Base-by-base conservation (phyloP, 2,329 filamentous ascomycete species). In the Fusarium sp. region DNA sequence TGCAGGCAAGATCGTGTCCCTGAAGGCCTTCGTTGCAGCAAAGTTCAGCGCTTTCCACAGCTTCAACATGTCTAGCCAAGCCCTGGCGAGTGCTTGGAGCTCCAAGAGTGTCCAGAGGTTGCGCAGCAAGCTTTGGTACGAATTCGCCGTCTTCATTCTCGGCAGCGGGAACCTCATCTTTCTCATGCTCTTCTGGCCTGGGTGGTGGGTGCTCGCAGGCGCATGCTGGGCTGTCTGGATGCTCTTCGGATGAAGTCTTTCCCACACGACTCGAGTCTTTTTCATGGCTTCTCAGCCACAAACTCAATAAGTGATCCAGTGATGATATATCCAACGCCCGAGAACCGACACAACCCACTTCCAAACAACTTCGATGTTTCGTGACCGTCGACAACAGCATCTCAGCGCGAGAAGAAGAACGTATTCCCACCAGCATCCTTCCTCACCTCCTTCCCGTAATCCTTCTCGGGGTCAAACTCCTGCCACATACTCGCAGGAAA, bases 401-500 rank as follows among this genome's bases (percentile, higher is more conserved):
- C 37, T 79, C 77, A 80, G 42, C 76, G 75, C 29, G 87, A 85
- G 77, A 94, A 95, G 84, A 99, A 99, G 78, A 97, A 97, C 0
- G 92, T 89, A 79, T 99, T 99, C 14, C 96, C 96, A 55, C 93
- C 90, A 14, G 87, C 87, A 80, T 99, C 96, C 74, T 93, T 91
- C 72, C 92, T 87, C 37, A 94, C 87, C 70, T 92, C 88, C 67
- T 84, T 86, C 74, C 88, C 86, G 80, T 97, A 97, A 73, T 97
- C 92, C 78, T 91, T 92, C 63, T 93, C 92, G 1, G 94, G 91
- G 70, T 97, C 94, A 77, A 97, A 99, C 66, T 97, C 92, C 72
- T 94, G 93, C 96, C 96, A 99, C 45, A 95, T 87, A 76, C 93
- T 98, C 20, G 95, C 95, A 1, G 96, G 96, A 77, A 95, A 99